Percentiles rank a stretch among this genome's conserved stretches.
These are phyloP conservation scores for Pichia sp. DNA, from an alignment of 1,139 yeast genomes.

Conservation along the genomic window DNA sequence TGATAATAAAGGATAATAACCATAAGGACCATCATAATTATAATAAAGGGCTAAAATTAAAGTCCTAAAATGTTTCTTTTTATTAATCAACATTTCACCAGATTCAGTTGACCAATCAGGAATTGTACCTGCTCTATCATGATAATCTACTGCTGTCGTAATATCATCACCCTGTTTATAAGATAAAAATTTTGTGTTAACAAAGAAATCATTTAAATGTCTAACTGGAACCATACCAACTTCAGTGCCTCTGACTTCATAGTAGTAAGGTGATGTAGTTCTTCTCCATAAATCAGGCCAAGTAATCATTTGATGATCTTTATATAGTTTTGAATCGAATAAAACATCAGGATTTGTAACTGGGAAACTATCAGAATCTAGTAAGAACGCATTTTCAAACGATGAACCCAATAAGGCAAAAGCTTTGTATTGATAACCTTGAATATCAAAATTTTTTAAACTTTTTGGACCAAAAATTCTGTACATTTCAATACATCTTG, in stretches of 20 bases:
- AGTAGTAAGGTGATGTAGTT: slow-evolving; percentile 50
- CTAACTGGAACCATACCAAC: slow-evolving; percentile 31
- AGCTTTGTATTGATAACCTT: slow-evolving; percentile 55
- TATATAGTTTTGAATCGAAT: slow-evolving; percentile 36
- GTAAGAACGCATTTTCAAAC: slow-evolving; percentile 45
- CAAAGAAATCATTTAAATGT: slow-evolving; percentile 24
- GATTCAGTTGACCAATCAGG: slow-evolving; percentile 60
- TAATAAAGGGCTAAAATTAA: slow-evolving; percentile 50
- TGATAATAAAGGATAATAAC: slow-evolving; percentile 46
- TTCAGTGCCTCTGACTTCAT: slow-evolving; percentile 43
- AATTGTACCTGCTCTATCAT: slow-evolving; percentile 50
- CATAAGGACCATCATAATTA: slow-evolving; percentile 48
- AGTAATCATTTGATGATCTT: slow-evolving; percentile 28
- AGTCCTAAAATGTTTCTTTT: slow-evolving; percentile 43
- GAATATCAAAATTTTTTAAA: slow-evolving; percentile 29
- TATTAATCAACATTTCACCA: slow-evolving; percentile 51
- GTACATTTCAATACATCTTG: slow-evolving; percentile 40
- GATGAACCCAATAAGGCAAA: slow-evolving; percentile 45
- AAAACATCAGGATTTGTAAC: slow-evolving; percentile 45
- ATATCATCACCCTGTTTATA: slow-evolving; percentile 19
- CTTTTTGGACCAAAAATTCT: slow-evolving; percentile 31
- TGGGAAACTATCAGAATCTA: slow-evolving; percentile 53
- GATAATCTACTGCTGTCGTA: slow-evolving; percentile 27
- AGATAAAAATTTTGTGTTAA: slow-evolving; percentile 18
- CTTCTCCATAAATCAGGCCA: slow-evolving; percentile 72